Evolutionary conservation across 1,139 yeast species (phyloP), one percentile per base, ranked within the genome.

Genomic region (Yamadazyma jaroonii): DNA sequence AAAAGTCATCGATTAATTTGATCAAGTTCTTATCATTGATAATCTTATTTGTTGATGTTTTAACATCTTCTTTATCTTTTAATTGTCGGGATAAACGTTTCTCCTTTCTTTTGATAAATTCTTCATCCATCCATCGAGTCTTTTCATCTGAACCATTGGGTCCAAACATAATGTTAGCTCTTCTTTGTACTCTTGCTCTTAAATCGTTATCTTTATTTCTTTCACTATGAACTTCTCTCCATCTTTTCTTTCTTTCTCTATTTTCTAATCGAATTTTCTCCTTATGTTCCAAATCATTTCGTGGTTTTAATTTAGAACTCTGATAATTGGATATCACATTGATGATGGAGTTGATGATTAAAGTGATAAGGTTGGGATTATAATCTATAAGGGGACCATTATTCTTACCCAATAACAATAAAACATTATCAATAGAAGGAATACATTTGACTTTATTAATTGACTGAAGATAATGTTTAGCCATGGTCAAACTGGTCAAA

Each of bases 131-230:
- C 97, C 97, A 90, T 33, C 73, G 66, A n/a, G 62, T 56, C 49
- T 78, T 78, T 11, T 67, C 77, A 5, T 73, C 64, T 7, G 81
- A 69, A 5, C 73, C 80, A 3, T 62, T 67, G 9, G 67, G 72
- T 1, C 96, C 95, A 61, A 79, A 89, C 46, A 84, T 63, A 13
- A 63, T 61, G 31, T 67, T 67, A 0, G 97, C 97, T 32, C 92
- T 68, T 47, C 81, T 82, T 44, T 77, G 72, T 21, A 92, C 84
- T 38, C 97, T 68, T 1, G 86, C 78, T 37, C 95, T 72, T 42
- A 90, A 64, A 56, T 90, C 97, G 50, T 86, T 84, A 56, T 88
- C 96, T 61, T 87, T 83, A 56, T 90, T 90, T 46, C 94, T 72
- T 45, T 84, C 84, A 11, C 77, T 75, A 56, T 90, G 89, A 26